A percentile compares a stretch with the other conserved stretches of the same genome.
These are phyloP conservation scores for Brettanomyces bruxellensis DNA, from an alignment of 805 yeast genomes.

Conservation along the genomic window DNA sequence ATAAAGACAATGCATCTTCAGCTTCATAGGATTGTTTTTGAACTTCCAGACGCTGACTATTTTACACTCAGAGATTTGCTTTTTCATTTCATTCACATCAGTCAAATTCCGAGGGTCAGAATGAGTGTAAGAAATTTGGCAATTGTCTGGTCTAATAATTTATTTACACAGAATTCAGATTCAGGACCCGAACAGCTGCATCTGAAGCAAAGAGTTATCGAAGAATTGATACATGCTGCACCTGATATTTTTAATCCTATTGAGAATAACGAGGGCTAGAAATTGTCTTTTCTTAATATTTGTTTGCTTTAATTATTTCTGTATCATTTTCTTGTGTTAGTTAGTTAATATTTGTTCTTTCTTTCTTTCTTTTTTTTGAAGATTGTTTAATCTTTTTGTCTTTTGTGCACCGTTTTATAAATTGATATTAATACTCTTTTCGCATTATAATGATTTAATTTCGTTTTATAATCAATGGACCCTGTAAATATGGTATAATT, in stretches of 20 bases:
- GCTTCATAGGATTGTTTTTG: constrained; percentile 80
- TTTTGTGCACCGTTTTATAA: too few relatives aligned
- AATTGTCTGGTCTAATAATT: constrained; percentile 91
- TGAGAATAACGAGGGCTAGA: constrained; percentile 1
- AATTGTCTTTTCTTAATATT: too few relatives aligned
- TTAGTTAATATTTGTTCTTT: too few relatives aligned
- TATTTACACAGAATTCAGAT: constrained; percentile 43
- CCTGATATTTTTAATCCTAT: constrained; percentile 54
- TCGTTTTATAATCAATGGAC: too few relatives aligned
- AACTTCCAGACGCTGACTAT: constrained; percentile 89
- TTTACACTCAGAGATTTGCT: constrained; percentile 80
- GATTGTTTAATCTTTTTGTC: too few relatives aligned
- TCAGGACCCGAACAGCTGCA: constrained; percentile 40
- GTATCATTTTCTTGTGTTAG: too few relatives aligned
- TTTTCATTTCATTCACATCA: constrained; percentile 53
- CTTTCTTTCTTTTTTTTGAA: too few relatives aligned
- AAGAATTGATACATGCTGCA: constrained; percentile 76
- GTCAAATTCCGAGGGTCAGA: constrained; percentile 48
- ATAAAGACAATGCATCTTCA: constrained; percentile 52
- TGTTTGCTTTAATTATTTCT: too few relatives aligned
- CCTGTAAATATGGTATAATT: too few relatives aligned
- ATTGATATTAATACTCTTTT: too few relatives aligned
- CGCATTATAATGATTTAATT: too few relatives aligned
- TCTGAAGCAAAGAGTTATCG: constrained; percentile 55
- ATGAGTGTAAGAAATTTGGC: constrained; percentile 80